Base-by-base conservation (phyloP, 2,329 filamentous ascomycete genomes). In the Acrocalymma vagum region DNA sequence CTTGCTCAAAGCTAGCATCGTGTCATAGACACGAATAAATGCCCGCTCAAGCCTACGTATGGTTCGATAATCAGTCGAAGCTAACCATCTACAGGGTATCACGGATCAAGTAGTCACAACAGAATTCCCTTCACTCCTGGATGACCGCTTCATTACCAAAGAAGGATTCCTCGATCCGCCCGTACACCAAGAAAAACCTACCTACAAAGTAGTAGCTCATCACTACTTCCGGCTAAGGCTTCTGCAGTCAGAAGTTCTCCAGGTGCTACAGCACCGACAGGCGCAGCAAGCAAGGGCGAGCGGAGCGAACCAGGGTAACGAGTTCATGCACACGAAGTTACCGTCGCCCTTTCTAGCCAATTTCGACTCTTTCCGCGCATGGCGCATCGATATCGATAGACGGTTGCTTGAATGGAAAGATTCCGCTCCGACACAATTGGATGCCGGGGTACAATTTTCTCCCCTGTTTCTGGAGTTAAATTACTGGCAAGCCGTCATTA, bases 91-190 rank as follows among this genome's bases (percentile, higher is more conserved):
- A 9, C 16, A 60, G 57, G 57, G 93, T 20, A 90, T 97, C 50
- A 92, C 88, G n/a, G 94, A 97, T 72, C 89, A 95, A 65, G 90
- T 95, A 50, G 90, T 97, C 59, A 97, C 93, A 10, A 96, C 93
- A 1, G 90, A 96, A 62, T 95, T 96, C 53, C 93, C 93, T 2
- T 96, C 90, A 3, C 71, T 92, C 38, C 77, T 96, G 25, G 92
- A 96, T 59, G 93, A 97, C 70, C 82, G 84, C 46, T 92, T 87
- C 63, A 96, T 97, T 60, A 95, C 90, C 1, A 83, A 85, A 7
- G 78, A 79, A 13, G 92, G 93, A 8, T 87, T 96, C 56, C 59
- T 83, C 21, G 78, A 82, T 9, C 80, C 84, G 4, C 76, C 80
- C 3, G 67, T 75, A 0, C 80, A 82, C n/a, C 67, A 76, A 31